These are phyloP conservation scores for Chaetomium sp. DNA, from an alignment of 2,329 filamentous ascomycete genomes.

Conservation along the genomic window DNA sequence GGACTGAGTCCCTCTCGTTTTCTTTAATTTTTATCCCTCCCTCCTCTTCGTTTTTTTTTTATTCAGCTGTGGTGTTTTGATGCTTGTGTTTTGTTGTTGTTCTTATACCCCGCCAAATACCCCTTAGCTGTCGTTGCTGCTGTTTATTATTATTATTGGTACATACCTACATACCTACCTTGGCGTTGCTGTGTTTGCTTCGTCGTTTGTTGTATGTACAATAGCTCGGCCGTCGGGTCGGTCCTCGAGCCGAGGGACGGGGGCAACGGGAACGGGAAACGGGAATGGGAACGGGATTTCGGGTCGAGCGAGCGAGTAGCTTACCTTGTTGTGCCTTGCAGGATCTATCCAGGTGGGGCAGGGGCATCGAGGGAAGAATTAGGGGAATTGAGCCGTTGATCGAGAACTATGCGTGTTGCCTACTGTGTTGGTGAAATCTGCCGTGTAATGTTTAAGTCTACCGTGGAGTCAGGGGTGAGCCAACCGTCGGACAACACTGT, in stretches of 20 bases:
- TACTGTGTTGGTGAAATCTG: background rate
- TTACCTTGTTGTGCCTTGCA: background rate
- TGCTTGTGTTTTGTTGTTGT: background rate
- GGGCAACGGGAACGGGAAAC: background rate
- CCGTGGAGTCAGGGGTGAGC: background rate
- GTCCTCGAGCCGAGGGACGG: background rate
- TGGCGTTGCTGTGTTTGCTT: too few species aligned
- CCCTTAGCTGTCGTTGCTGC: background rate
- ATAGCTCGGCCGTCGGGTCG: background rate
- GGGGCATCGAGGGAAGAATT: background rate
- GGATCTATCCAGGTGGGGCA: background rate
- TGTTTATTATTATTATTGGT: background rate
- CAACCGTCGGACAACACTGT: background rate
- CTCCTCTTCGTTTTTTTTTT: background rate
- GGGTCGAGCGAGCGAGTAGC: background rate
- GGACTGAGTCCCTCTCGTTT: conserved; percentile 10
- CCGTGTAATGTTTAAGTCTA: background rate
- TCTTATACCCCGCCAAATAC: conserved; percentile 4
- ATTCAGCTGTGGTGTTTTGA: background rate
- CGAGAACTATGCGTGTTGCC: background rate
- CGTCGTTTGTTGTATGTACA: background rate
- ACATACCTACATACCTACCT: background rate
- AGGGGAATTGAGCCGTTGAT: background rate
- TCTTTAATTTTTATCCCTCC: conserved; percentile 1
- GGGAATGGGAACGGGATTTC: background rate